Conservation (phyloP, 1,139 yeast genomes). For the Scheffersomyces illinoinensis region DNA sequence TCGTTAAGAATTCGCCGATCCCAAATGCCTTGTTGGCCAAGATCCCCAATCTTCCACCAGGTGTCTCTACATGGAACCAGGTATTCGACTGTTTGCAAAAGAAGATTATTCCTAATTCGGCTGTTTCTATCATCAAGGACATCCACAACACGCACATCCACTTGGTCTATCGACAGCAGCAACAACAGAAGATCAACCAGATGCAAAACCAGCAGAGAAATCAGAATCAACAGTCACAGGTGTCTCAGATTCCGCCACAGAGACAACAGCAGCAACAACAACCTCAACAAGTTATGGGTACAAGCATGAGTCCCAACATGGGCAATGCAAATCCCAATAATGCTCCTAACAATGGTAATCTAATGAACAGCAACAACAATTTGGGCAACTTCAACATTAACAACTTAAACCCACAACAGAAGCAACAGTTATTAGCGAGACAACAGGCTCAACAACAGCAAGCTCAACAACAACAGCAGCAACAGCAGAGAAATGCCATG, state of each 20-base stretch:
- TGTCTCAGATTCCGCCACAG: constrained; percentile 3
- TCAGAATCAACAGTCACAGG: constrained; percentile 16
- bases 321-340: constrained; percentile 7
- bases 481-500: constrained; percentile 15
- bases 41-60: constrained; percentile 82
- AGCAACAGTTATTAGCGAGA: constrained; percentile 17
- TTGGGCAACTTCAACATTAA: constrained; percentile 14
- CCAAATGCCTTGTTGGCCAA: constrained; percentile 72
- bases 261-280: constrained; percentile 7
- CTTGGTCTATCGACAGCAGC: constrained; percentile 37
- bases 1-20: constrained; percentile 58
- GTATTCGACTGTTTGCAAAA: constrained; percentile 69
- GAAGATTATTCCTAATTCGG: constrained; percentile 55
- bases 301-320: constrained; percentile 9
- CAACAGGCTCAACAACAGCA: constrained; percentile 6
- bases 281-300: constrained; percentile 12
- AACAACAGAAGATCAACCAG: constrained; percentile 22
- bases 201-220: constrained; percentile 11
- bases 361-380: constrained; percentile 12
- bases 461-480: constrained; percentile 14
- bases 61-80: constrained; percentile 80
- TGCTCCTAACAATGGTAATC: constrained; percentile 11
- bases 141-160: constrained; percentile 61
- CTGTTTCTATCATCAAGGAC: constrained; percentile 57
- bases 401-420: constrained; percentile 35